Percentiles rank a stretch among this genome's conserved stretches.
Evolutionary conservation across 2,329 filamentous ascomycete genomes (phyloP).

Genomic region (Xylariaceae sp.): DNA sequence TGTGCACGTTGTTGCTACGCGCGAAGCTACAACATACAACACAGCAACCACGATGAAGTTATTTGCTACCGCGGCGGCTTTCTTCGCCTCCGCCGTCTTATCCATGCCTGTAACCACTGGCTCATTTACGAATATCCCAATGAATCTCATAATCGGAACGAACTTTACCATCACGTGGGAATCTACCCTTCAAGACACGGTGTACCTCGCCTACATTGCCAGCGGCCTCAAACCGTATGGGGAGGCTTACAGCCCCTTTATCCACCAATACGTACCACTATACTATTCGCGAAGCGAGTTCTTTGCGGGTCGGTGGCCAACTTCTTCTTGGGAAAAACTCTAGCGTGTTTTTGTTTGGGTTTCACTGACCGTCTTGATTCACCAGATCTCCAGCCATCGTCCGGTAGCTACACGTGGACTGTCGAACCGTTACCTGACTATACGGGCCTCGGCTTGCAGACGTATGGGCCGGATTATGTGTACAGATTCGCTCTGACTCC

Average conservation of each 20-base stretch:
- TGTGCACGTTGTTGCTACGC: slow-evolving; percentile 8
- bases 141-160: slow-evolving; percentile 12
- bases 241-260: slow-evolving; percentile 7
- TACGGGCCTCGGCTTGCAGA: slow-evolving; percentile 11
- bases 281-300: slow-evolving; percentile 9
- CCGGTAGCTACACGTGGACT: slow-evolving; percentile 11
- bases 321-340: slow-evolving; percentile 10
- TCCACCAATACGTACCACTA: slow-evolving; percentile 5
- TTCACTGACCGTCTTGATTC: slow-evolving; percentile 12
- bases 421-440: slow-evolving; percentile 9
- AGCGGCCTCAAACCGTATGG: slow-evolving; percentile 12
- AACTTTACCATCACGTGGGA: slow-evolving; percentile 13
- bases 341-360: slow-evolving; percentile 9
- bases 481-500: slow-evolving; percentile 10
- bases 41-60: slow-evolving; percentile 12
- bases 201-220: slow-evolving; percentile 9
- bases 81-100: slow-evolving; percentile 11
- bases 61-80: slow-evolving; percentile 11
- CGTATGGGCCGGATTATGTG: slow-evolving; percentile 9
- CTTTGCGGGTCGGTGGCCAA: slow-evolving; percentile 8
- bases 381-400: slow-evolving; percentile 11
- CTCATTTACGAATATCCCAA: slow-evolving; percentile 11
- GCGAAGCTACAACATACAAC: slow-evolving; percentile 10
- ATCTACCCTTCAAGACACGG: slow-evolving; percentile 10
- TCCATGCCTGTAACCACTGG: slow-evolving; percentile 8